Evolutionary conservation across 2,329 filamentous ascomycete species (phyloP).

Genomic region (Botrytis galanthina): DNA sequence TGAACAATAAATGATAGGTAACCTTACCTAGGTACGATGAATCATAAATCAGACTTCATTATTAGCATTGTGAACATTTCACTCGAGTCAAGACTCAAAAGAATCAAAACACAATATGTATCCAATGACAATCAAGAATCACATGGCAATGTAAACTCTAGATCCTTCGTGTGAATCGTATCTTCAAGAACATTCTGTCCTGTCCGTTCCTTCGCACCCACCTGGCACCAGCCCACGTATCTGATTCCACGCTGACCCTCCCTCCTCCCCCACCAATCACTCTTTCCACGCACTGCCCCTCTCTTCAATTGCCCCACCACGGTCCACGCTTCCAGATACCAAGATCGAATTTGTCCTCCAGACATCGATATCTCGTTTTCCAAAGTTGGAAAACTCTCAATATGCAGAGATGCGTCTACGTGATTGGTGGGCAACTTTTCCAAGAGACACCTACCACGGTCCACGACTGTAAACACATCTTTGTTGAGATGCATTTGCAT

Average conservation of each 20-base stretch:
- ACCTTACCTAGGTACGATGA: neutral
- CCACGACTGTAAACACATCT: neutral
- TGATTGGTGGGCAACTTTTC: neutral
- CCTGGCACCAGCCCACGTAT: neutral
- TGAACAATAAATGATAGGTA: neutral
- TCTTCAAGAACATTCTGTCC: neutral
- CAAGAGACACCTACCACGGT: neutral
- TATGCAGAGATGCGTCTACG: neutral
- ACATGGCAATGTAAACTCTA: neutral
- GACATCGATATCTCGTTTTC: neutral
- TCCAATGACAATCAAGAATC: neutral
- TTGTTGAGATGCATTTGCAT: neutral
- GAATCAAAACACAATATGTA: neutral
- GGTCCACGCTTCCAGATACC: neutral
- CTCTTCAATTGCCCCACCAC: neutral
- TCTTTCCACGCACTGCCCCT: neutral
- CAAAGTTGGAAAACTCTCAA: neutral
- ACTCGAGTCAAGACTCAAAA: neutral
- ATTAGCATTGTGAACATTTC: neutral
- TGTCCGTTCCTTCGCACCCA: neutral
- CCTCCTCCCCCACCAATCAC: neutral
- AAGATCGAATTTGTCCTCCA: conserved; percentile 3
- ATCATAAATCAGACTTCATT: neutral
- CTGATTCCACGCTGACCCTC: neutral
- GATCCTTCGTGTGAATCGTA: neutral